Evolutionary conservation across 2,329 filamentous ascomycete genomes (phyloP), one percentile per base, ranked within the genome.

Genomic region (Capronia coronata): DNA sequence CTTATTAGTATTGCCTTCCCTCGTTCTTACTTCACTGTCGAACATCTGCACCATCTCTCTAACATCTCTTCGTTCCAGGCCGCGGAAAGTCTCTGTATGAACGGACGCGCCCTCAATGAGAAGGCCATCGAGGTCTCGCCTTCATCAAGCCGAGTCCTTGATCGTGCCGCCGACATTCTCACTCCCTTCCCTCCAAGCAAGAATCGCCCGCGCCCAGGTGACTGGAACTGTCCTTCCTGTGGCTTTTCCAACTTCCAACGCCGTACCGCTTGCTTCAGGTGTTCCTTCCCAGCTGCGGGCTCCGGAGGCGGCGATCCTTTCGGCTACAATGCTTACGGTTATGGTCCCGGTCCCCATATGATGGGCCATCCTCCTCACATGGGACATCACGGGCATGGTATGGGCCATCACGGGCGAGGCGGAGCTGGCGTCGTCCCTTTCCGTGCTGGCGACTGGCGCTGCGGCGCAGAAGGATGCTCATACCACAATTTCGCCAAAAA

Each of bases 401-500:
- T 77, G 58, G 74, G 74, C 32, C 74, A 73, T 47, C 74, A 78
- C 56, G 72, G 74, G 49, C 74, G 85, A 53, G 86, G 75, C 38
- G 77, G 87, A 56, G 85, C 86, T 60, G 86, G 86, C 48, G 85
- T 89, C 41, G 93, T 98, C 37, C 93, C 93, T 13, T 98, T 98
- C 84, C 86, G 93, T 64, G 93, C 93, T 48, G 93, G 93, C 64
- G 93, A 98, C 66, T 98, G 93, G 93, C 96, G 96, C 71, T 98
- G 93, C 65, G 93, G 93, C 49, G 93, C 93, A 58, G 93, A 98
- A 65, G 89, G 90, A 30, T 98, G 93, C 67, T 88, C 87, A 51
- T 98, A 98, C 70, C 93, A 98, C 75, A 98, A 98, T 74, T 98
- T 98, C 66, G 93, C 93, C 55, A 98, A 98, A 80, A 98, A 98